phyloP scores from a whole-genome alignment of 2,329 filamentous ascomycete species.

The Cladophialophora exuberans region DNA sequence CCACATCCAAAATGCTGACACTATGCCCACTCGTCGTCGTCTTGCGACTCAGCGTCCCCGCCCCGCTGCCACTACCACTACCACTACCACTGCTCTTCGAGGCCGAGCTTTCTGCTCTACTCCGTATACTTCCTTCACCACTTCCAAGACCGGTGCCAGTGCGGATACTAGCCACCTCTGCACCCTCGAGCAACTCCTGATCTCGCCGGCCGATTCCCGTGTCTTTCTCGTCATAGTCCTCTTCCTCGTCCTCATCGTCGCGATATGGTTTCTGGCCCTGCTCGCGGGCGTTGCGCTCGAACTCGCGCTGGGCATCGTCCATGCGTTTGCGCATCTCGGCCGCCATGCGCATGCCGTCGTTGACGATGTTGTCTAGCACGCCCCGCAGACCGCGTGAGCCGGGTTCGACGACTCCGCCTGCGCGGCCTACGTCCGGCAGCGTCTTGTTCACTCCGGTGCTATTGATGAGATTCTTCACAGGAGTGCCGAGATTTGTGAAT shows the following conservation, averaged over 20 bases:
- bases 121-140: conserved; percentile 15
- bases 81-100: conserved; percentile 6
- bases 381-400: conserved; percentile 81
- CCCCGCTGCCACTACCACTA: conserved; percentile 1
- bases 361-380: conserved; percentile 96
- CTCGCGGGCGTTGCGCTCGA: conserved; percentile 77
- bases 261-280: conserved; percentile 52
- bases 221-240: conserved; percentile 48
- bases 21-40: conserved; percentile 8
- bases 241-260: conserved; percentile 59
- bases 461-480: conserved; percentile 46
- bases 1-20: conserved; percentile 26
- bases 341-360: conserved; percentile 93
- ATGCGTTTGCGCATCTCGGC: conserved; percentile 88
- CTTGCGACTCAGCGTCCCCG: conserved; percentile 10
- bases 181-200: conserved; percentile 71
- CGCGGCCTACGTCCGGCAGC: conserved; percentile 40
- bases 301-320: conserved; percentile 91
- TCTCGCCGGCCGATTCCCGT: conserved; percentile 49
- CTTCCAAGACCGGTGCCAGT: conserved; percentile 32
- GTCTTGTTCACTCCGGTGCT: conserved; percentile 42
- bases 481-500: conserved; percentile 71
- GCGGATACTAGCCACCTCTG: conserved; percentile 64
- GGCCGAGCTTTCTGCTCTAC: conserved; percentile 21
- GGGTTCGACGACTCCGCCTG: conserved; percentile 63